Evolutionary conservation across 805 yeast species (phyloP), one percentile per base, ranked within the genome.

Genomic region (Dipodascus albidus): DNA sequence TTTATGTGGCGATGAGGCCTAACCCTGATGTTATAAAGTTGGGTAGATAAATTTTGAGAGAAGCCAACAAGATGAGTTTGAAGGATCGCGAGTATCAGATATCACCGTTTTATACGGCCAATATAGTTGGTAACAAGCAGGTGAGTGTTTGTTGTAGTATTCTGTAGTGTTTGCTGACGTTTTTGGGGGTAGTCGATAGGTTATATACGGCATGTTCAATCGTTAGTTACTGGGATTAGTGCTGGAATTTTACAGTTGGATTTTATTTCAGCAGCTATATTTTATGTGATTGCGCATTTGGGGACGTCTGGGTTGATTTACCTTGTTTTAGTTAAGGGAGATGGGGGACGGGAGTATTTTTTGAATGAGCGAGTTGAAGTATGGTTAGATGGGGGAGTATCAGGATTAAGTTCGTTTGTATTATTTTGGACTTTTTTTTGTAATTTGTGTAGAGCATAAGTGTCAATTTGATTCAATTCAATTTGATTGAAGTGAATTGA

Each of bases 391-490:
- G 73, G 77, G 47, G 57, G 78, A 14, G 68, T 76, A 15, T 64
- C 79, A 48, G 80, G 77, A 41, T 55, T 79, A 27, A 73, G 81
- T 11, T 76, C 81, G 47, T 80, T 69, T 58, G 69, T 77, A 6
- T 75, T 80, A 75, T 73, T 79, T 60, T 80, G 85, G 85, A 78
- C 83, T 50, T 66, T 80, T 55, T 67, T 77, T 15, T 11, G 44
- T 38, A 38, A 38, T 38, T 17, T 38, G 6, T 38, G 44, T 17
- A 14, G 20, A n/a, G 4, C 20, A 8, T 38, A 27, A 27, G 33
- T 27, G 6, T 11, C 6, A 11, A 6, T 27, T 11, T 27, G 11
- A 11, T 27, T 27, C 33, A 27, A 11, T 27, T 27, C 33, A 27
- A 27, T 6, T 27, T 27, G n/a, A n/a, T n/a, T n/a, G n/a, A n/a